phyloP scores from a whole-genome alignment of 495 filamentous ascomycete species.

The Penicillium chermesinum region DNA sequence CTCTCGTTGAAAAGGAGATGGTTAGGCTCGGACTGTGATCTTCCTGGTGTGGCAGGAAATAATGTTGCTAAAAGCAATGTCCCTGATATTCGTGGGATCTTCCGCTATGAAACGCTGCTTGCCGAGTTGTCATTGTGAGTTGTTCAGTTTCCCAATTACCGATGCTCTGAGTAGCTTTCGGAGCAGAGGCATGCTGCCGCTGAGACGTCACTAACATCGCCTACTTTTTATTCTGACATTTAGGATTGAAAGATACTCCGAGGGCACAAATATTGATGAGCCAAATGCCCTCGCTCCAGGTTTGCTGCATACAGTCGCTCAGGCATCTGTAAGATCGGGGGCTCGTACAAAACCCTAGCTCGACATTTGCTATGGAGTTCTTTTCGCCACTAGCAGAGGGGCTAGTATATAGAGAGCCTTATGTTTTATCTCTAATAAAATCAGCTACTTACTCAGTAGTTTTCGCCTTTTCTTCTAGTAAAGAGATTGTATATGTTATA shows the following conservation, averaged over 20 bases:
- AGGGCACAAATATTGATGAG: slow-evolving; percentile 12
- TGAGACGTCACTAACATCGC: no score
- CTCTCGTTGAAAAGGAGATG: slow-evolving; percentile 80
- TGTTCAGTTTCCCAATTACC: no score
- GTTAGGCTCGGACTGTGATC: slow-evolving; percentile 70
- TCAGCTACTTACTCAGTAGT: no score
- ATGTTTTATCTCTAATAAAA: no score
- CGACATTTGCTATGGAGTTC: no score
- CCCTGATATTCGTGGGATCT: slow-evolving; percentile 84
- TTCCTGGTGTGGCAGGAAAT: slow-evolving; percentile 75
- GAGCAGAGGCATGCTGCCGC: not conserved
- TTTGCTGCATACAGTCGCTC: slow-evolving; percentile 15
- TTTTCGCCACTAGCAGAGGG: no score
- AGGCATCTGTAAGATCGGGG: slow-evolving; percentile 10
- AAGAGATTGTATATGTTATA: no score
- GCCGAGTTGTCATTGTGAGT: slow-evolving; percentile 79
- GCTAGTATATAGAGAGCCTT: no score
- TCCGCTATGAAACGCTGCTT: slow-evolving; percentile 74
- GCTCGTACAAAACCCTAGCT: not conserved
- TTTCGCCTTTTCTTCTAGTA: no score
- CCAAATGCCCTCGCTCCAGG: slow-evolving; percentile 11
- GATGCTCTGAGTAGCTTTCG: not conserved
- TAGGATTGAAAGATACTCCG: slow-evolving; percentile 31
- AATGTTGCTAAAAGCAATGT: slow-evolving; percentile 94
- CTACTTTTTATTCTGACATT: not conserved